Evolutionary conservation across 1,284 basidiomycete species (phyloP), one percentile per base, ranked within the genome.

Genomic region (Ceratobasidium papillatum): DNA sequence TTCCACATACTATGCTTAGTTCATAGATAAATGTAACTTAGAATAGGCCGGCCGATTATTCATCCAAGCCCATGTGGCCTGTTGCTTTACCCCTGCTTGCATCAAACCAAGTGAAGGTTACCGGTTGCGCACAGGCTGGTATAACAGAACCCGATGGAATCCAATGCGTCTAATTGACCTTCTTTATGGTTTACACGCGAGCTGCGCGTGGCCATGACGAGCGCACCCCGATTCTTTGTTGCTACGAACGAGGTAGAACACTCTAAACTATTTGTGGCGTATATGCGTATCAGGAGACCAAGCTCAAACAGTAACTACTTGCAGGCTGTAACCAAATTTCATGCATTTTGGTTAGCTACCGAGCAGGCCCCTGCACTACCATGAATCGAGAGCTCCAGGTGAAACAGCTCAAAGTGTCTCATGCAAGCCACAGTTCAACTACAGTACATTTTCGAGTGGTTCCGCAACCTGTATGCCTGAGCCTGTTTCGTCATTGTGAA

Each of bases 201-300:
- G 54, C 54, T 7, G 54, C 54, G 54, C 54, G 54, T 58, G 54
- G 54, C 54, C 54, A 58, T 58, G 32, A 36, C 54, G 54, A 58
- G 54, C 19, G 54, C 32, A 58, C 27, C 32, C 19, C 19, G n/a
- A 58, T 34, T 58, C 25, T n/a, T n/a, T 58, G 54, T 58, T 19
- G 54, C 32, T 58, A 58, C 9, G 54, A n/a, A 34, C 19, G 19
- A 36, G 54, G 17, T n/a, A 32, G 32, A n/a, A 32, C 54, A 34
- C 54, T 36, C 54, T 58, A 58, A 58, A 34, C 54, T 34, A n/a
- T 58, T 36, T 32, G 11, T 4, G 51, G 54, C 27, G 14, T 36
- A 34, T n/a, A 32, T 34, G 54, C 27, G 32, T 4, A 14, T 32
- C 30, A 58, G 17, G 14, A 34, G 54, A 36, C 5, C n/a, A 9